Conservation (phyloP, 192 early-diverging fungal species). For the Umbelopsis ramanniana region DNA sequence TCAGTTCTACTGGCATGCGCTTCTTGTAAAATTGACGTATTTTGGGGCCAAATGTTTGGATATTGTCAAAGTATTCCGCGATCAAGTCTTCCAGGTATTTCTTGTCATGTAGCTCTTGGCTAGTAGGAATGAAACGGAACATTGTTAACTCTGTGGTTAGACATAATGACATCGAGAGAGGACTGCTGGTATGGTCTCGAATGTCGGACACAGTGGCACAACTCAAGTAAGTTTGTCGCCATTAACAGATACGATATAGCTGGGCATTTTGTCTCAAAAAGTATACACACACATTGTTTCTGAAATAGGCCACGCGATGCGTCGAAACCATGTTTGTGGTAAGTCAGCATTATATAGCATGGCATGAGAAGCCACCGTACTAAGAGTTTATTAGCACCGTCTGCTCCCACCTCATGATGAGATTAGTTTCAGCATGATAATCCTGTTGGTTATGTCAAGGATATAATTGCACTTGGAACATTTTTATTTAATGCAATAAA, state of each 20-base stretch:
- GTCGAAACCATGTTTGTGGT: conserved; percentile 10
- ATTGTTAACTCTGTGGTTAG: background rate
- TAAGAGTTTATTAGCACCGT: too few relatives aligned
- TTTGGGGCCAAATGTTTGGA: conserved; percentile 19
- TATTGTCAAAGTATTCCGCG: background rate
- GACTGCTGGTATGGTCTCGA: conserved; percentile 7
- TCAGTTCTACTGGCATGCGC: conserved; percentile 3
- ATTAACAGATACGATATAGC: too few relatives aligned
- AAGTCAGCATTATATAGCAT: background rate
- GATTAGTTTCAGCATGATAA: too few relatives aligned
- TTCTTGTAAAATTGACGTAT: conserved; percentile 4
- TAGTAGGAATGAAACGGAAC: background rate
- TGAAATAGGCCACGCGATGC: background rate
- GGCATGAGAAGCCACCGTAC: background rate
- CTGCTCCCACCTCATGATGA: too few relatives aligned
- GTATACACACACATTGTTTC: too few relatives aligned
- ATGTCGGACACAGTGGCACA: conserved; percentile 18
- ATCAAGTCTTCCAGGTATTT: background rate
- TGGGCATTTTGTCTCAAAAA: background rate
- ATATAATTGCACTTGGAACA: background rate
- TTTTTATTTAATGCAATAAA: background rate
- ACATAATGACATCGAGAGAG: background rate
- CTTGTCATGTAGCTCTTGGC: too few relatives aligned
- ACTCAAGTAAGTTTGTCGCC: background rate
- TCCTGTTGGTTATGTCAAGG: too few relatives aligned